A percentile compares a stretch with the other conserved stretches of the same genome.
Evolutionary conservation across 257 asterid species (phyloP).

Genomic region (Nicotiana noctiflora): DNA sequence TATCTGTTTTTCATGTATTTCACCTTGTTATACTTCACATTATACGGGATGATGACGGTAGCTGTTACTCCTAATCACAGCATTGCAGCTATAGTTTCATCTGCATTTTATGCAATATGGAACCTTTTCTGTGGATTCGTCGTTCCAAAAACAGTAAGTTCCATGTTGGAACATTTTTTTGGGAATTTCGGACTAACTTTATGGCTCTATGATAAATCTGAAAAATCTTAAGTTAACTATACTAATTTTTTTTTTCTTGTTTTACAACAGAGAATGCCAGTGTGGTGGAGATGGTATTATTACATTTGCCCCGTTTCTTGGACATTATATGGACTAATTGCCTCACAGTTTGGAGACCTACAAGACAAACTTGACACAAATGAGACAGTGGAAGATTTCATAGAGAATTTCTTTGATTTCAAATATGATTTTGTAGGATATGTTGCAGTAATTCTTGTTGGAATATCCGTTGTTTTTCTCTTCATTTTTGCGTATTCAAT

Average conservation of each 20-base stretch:
- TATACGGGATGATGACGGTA: constrained; percentile 80
- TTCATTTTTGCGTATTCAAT: constrained; percentile 63
- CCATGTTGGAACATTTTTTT: background rate
- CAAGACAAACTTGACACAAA: constrained; percentile 30
- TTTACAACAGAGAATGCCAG: constrained; percentile 60
- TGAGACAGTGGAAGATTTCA: constrained; percentile 45
- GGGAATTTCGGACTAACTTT: background rate
- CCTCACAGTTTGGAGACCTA: constrained; percentile 59
- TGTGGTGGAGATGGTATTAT: constrained; percentile 86
- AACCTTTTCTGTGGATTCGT: constrained; percentile 81
- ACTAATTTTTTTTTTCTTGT: background rate
- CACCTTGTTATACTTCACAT: constrained; percentile 72
- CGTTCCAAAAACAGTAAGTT: constrained; percentile 61
- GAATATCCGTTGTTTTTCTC: constrained; percentile 42
- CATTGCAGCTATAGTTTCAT: constrained; percentile 63
- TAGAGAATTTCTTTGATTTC: constrained; percentile 43
- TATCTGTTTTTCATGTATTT: constrained; percentile 65
- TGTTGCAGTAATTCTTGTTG: constrained; percentile 43
- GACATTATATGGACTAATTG: constrained; percentile 62
- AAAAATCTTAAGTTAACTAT: too few relatives aligned
- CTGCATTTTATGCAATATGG: constrained; percentile 53
- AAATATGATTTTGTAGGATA: constrained; percentile 54
- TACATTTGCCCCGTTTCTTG: constrained; percentile 50
- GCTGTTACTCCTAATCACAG: constrained; percentile 72
- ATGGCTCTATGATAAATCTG: too few relatives aligned